Base-by-base conservation (phyloP, 495 filamentous ascomycete species). In the Xylaria palmicola region DNA sequence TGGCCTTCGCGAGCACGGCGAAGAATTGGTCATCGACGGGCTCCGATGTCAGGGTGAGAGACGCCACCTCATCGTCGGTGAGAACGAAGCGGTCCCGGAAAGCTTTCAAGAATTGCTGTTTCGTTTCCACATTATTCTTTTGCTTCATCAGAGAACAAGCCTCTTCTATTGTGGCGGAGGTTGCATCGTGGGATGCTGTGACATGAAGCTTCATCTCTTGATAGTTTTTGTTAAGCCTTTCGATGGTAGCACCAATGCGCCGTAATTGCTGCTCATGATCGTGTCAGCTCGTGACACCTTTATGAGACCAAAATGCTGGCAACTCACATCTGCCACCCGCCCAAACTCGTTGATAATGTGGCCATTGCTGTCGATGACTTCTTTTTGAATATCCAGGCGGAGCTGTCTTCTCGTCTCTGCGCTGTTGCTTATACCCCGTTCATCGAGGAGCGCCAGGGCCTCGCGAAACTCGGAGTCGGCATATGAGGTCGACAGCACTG, bases 311-410 rank as follows among this genome's bases (percentile, higher is more conserved):
- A 41, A 29, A 41, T 20, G 13, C 44, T 3, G 15, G 9, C 19
- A 19, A 64, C 74, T 73, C 72, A 96, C 91, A 85, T 95, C 90
- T 43, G 93, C 91, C 40, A 99, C 92, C 63, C 87, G 83, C 26
- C 91, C 90, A 77, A 98, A 98, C 68, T 97, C 93, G 54, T 82
- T 77, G 50, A 99, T 86, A 58, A 99, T 90, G 58, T 92, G 88
- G 32, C 88, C 92, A 86, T 98, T 97, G 75, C 91, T 90, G 60
- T 93, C 85, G 45, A 97, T 91, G 32, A 97, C 89, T 72, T 98
- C 92, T 66, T 90, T 92, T 73, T 98, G 92, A 2, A 95, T 82
- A 74, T 96, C 89, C 1, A 96, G 75, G 30, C 92, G 84, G 12
- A 98, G 74, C 63, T 89, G 87, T 30, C 94, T 85, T 10, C 94